A percentile compares a stretch with the other conserved stretches of the same genome.
phyloP scores from a whole-genome alignment of 2,329 filamentous ascomycete species.

The Shiraia sp. region DNA sequence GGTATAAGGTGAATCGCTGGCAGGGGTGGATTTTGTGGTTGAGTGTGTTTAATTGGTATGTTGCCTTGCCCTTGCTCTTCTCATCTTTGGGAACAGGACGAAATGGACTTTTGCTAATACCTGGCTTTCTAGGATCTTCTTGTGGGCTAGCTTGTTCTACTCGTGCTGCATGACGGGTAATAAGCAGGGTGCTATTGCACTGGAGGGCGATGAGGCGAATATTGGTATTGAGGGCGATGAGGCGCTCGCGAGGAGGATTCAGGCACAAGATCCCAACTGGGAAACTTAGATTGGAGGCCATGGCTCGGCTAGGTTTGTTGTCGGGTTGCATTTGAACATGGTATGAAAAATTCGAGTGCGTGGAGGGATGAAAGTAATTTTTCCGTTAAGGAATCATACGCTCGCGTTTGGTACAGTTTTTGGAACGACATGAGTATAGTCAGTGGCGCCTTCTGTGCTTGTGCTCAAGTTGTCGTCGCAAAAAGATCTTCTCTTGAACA shows the following conservation, averaged over 20 bases:
- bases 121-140: slow-evolving; percentile 21
- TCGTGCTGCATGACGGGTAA: slow-evolving; percentile 30
- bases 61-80: not conserved
- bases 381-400: slow-evolving; percentile 38
- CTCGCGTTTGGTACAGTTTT: slow-evolving; percentile 24
- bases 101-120: too few relatives aligned
- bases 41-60: slow-evolving; percentile 31
- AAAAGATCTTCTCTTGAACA: slow-evolving; percentile 10
- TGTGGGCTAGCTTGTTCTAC: slow-evolving; percentile 31
- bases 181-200: slow-evolving; percentile 24
- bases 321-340: too few relatives aligned
- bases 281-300: slow-evolving; percentile 5
- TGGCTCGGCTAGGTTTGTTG: too few relatives aligned
- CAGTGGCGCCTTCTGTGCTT: too few relatives aligned
- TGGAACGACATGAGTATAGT: slow-evolving; percentile 2
- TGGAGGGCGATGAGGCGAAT: slow-evolving; percentile 23
- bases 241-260: slow-evolving; percentile 20
- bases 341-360: too few relatives aligned
- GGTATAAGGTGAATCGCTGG: slow-evolving; percentile 23
- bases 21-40: slow-evolving; percentile 26
- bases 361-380: too few relatives aligned
- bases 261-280: slow-evolving; percentile 26
- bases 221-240: slow-evolving; percentile 22
- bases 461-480: too few relatives aligned
- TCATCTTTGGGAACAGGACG: too few relatives aligned